A percentile compares a stretch with the other conserved stretches of the same genome.
phyloP scores from a whole-genome alignment of 75 land plant genomes.

The Picea glauca region DNA sequence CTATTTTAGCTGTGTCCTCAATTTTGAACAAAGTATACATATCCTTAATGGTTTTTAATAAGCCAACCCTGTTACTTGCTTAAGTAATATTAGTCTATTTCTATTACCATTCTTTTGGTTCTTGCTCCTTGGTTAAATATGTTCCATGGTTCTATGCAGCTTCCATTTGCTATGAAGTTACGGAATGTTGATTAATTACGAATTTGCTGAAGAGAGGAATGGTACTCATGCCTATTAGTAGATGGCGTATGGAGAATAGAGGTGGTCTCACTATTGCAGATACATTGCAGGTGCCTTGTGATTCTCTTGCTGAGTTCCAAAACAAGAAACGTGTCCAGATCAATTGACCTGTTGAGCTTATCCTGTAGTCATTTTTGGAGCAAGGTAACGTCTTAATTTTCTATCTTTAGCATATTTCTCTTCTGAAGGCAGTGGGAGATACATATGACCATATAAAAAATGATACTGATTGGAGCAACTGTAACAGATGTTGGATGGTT shows the following conservation, averaged over 20 bases:
- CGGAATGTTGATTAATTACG: neutral
- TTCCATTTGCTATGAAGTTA: neutral
- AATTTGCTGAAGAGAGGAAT: neutral
- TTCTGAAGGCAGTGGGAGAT: neutral
- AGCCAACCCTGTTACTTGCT: too few species aligned
- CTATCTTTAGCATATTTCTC: neutral
- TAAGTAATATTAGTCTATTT: neutral
- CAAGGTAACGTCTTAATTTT: constrained; percentile 1
- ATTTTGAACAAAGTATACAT: too few species aligned
- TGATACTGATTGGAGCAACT: neutral
- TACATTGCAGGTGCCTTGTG: neutral
- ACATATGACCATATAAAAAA: too few species aligned
- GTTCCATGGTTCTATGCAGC: neutral
- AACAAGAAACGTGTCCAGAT: neutral
- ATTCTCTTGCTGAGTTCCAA: neutral
- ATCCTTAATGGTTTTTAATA: too few species aligned
- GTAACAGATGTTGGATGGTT: neutral
- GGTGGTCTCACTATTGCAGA: neutral
- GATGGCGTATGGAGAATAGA: neutral
- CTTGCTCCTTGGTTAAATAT: neutral
- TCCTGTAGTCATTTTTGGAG: neutral
- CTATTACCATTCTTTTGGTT: neutral
- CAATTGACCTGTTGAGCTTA: neutral
- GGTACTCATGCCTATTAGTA: neutral
- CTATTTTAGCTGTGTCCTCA: neutral